A percentile compares a stretch with the other conserved stretches of the same genome.
phyloP scores from a whole-genome alignment of 176 grass and related monocot species.

The Musa acuminata region DNA sequence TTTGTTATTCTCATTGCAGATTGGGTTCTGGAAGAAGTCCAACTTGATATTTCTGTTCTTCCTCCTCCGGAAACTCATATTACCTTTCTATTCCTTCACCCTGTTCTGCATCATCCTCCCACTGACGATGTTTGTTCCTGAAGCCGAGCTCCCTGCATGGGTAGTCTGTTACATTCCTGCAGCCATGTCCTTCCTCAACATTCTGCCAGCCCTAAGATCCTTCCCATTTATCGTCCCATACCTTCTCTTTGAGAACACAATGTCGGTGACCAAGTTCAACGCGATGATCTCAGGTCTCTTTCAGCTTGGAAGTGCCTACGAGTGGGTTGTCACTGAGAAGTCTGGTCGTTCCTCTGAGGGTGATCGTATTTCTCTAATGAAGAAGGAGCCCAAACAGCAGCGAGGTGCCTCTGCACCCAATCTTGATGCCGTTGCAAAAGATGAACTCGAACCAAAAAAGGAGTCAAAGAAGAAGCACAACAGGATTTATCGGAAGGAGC shows the following conservation, averaged over 20 bases:
- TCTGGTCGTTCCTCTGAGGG: constrained; percentile 35
- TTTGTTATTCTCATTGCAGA: constrained; percentile 14
- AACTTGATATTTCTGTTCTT: constrained; percentile 48
- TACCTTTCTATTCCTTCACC: constrained; percentile 49
- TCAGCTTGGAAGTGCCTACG: constrained; percentile 38
- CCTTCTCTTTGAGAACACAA: constrained; percentile 48
- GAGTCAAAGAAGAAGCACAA: constrained; percentile 78
- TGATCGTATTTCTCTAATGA: constrained; percentile 13
- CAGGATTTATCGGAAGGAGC: constrained; percentile 94
- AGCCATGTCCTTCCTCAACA: constrained; percentile 43
- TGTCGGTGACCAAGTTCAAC: constrained; percentile 55
- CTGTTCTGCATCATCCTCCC: constrained; percentile 46
- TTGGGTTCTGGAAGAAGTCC: constrained; percentile 43
- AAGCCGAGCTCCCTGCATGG: constrained; percentile 38
- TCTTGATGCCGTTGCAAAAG: constrained; percentile 25
- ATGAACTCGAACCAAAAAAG: constrained; percentile 27
- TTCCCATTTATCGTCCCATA: constrained; percentile 47
- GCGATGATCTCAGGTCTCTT: constrained; percentile 48
- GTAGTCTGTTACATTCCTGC: constrained; percentile 44
- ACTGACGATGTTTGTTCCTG: constrained; percentile 48
- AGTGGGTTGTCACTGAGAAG: constrained; percentile 53
- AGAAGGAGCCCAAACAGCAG: constrained; percentile 6
- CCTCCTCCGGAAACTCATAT: constrained; percentile 43
- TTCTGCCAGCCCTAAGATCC: constrained; percentile 37
- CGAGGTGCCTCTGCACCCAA: constrained; percentile 11